Percentiles rank a stretch among this genome's conserved stretches.
Conservation (phyloP, 768 basidiomycete genomes). For the Mrakia gelida region DNA sequence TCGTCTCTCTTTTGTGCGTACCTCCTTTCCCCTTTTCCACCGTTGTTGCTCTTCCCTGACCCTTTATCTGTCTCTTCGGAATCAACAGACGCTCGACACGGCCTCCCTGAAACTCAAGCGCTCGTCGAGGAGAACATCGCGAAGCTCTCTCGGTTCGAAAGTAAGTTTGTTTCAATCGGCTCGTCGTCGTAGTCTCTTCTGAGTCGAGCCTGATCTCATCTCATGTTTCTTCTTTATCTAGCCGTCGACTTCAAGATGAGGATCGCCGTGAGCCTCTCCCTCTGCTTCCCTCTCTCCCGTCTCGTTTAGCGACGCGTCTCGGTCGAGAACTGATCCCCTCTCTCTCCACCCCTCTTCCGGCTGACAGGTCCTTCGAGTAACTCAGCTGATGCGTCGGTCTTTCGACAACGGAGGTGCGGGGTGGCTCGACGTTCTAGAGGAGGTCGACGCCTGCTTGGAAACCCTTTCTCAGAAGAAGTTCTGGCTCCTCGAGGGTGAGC, state of each 20-base stretch:
- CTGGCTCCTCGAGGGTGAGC: neutral
- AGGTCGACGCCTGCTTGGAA: neutral
- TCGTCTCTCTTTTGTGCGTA: neutral
- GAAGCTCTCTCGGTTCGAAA: neutral
- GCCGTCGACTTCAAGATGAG: conserved; percentile 2
- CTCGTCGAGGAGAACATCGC: neutral
- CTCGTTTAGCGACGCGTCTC: too few relatives aligned
- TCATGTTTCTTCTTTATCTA: neutral
- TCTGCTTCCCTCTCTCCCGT: too few relatives aligned
- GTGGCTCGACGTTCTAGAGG: neutral
- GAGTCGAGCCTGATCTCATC: neutral
- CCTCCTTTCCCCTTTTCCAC: too few relatives aligned
- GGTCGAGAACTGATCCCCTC: too few relatives aligned
- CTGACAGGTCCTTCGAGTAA: neutral
- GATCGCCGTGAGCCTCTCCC: neutral
- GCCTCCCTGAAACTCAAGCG: neutral
- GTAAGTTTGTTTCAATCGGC: neutral
- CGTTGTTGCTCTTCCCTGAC: too few relatives aligned
- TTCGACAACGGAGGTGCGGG: neutral
- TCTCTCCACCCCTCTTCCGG: too few relatives aligned
- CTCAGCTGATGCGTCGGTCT: neutral
- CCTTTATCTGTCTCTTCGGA: too few relatives aligned
- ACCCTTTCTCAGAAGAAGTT: neutral
- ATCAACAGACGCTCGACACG: neutral
- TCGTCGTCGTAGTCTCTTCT: too few relatives aligned